phyloP scores from a whole-genome alignment of 2,329 filamentous ascomycete species.

The Tetracladium maxilliforme region DNA sequence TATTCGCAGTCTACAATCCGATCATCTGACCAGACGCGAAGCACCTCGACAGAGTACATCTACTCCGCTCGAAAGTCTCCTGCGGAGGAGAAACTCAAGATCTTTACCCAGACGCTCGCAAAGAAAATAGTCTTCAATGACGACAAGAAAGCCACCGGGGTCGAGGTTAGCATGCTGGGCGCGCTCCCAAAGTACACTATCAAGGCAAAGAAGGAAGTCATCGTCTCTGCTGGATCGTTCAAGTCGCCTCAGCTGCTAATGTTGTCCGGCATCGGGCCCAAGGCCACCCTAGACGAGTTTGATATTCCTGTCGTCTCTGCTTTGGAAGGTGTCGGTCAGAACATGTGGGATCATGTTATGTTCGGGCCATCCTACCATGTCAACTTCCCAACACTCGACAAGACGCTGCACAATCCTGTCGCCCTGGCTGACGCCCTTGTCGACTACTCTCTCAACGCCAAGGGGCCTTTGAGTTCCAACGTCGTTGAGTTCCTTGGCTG shows the following conservation, averaged over 20 bases:
- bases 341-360: constrained; percentile 25
- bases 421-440: neutral
- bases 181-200: constrained; percentile 6
- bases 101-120: constrained; percentile 25
- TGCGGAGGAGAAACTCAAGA: constrained; percentile 16
- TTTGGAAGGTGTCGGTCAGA: constrained; percentile 33
- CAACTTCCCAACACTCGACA: too few species aligned
- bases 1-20: constrained; percentile 16
- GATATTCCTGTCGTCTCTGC: constrained; percentile 28
- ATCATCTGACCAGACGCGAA: constrained; percentile 11
- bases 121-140: constrained; percentile 27
- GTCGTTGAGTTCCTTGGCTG: constrained; percentile 7
- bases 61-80: constrained; percentile 14
- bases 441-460: neutral
- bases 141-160: constrained; percentile 23
- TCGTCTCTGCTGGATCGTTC: constrained; percentile 31
- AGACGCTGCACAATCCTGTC: constrained; percentile 1
- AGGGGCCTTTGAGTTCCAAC: constrained; percentile 3
- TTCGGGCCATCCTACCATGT: constrained; percentile 4
- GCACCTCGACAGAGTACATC: constrained; percentile 21
- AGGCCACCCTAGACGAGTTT: constrained; percentile 22
- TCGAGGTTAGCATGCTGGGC: constrained; percentile 13
- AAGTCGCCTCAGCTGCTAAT: constrained; percentile 36
- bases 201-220: constrained; percentile 22
- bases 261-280: constrained; percentile 31